Conservation (phyloP, 1,284 basidiomycete species). For the Heterobasidion annosum region DNA sequence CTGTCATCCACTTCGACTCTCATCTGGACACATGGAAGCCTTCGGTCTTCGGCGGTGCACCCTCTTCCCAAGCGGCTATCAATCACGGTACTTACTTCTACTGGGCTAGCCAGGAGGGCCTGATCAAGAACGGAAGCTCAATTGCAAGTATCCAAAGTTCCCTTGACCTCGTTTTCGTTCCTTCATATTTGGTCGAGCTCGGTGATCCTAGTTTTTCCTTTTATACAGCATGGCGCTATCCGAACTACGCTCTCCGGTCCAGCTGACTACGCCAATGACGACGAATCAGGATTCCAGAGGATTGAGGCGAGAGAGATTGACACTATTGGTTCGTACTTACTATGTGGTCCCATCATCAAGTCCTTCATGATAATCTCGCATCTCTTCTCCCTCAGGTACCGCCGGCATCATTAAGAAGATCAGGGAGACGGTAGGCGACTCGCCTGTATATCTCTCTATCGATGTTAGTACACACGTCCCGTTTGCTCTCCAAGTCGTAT, state of each 20-base stretch:
- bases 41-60: slow-evolving; percentile 59
- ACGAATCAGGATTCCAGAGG: slow-evolving; percentile 56
- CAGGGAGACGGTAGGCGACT: slow-evolving; percentile 54
- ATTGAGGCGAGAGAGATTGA: slow-evolving; percentile 76
- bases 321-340: slow-evolving; percentile 40
- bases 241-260: slow-evolving; percentile 64
- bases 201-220: slow-evolving; percentile 64
- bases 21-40: slow-evolving; percentile 71
- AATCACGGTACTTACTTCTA: slow-evolving; percentile 77
- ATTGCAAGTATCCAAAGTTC: slow-evolving; percentile 60
- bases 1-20: slow-evolving; percentile 76
- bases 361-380: neutral
- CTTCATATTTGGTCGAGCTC: slow-evolving; percentile 17
- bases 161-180: slow-evolving; percentile 12
- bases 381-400: slow-evolving; percentile 30
- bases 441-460: slow-evolving; percentile 66
- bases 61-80: slow-evolving; percentile 56
- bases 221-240: slow-evolving; percentile 66
- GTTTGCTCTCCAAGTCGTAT: neutral
- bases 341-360: neutral
- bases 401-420: slow-evolving; percentile 66
- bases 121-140: slow-evolving; percentile 69
- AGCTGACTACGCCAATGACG: slow-evolving; percentile 66
- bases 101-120: slow-evolving; percentile 67
- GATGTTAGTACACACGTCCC: slow-evolving; percentile 35